Evolutionary conservation across 306 rosid genomes (phyloP).

Genomic region (Sechiopsis laciniata): DNA sequence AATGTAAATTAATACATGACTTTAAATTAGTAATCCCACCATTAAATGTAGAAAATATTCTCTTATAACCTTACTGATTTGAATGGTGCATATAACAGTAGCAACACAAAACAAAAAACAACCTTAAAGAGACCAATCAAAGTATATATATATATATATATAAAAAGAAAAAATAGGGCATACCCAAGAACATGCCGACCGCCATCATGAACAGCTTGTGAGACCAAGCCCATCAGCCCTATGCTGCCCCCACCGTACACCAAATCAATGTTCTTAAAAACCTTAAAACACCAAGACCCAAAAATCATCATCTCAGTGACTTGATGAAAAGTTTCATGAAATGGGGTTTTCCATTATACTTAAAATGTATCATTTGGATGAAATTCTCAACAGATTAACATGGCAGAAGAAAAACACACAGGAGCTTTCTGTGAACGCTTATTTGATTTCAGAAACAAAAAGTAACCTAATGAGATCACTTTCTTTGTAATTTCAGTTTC

Average conservation of each 20-base stretch:
- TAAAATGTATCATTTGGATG: background rate
- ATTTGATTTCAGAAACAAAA: no score
- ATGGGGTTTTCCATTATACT: background rate
- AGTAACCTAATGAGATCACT: background rate
- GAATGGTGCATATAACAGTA: background rate
- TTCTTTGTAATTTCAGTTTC: background rate
- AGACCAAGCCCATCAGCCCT: constrained; percentile 72
- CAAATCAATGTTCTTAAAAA: constrained; percentile 59
- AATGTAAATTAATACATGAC: no score
- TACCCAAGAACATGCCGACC: constrained; percentile 76
- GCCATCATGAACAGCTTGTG: constrained; percentile 81
- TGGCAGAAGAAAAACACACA: no score
- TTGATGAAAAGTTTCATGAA: background rate
- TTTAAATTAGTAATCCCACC: no score
- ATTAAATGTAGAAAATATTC: no score
- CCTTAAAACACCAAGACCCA: constrained; percentile 32
- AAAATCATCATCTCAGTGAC: background rate
- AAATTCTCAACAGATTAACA: background rate
- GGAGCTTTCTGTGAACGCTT: no score
- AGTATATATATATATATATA: no score
- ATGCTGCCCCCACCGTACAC: constrained; percentile 89
- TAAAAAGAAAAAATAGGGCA: no score
- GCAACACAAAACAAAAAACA: constrained; percentile 7
- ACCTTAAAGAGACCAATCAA: background rate
- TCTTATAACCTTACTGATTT: no score